Evolutionary conservation across 2,329 filamentous ascomycete species (phyloP).

Genomic region (Talaromyces sp.): DNA sequence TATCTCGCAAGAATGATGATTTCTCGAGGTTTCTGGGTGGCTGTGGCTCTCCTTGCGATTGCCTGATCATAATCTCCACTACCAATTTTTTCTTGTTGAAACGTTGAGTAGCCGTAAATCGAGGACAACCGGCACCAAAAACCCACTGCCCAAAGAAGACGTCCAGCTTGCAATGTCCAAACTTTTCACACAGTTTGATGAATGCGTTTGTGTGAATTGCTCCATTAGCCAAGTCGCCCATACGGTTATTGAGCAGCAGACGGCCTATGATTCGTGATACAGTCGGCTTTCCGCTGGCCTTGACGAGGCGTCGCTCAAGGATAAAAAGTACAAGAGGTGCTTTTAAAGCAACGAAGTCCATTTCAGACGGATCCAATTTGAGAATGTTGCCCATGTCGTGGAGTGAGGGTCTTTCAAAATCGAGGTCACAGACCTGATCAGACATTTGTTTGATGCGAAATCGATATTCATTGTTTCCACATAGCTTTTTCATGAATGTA

Average conservation of each 20-base stretch:
- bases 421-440: conserved; percentile 74
- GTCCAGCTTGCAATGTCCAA: conserved; percentile 80
- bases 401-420: conserved; percentile 76
- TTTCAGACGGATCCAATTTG: conserved; percentile 75
- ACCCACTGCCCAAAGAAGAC: conserved; percentile 94
- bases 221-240: conserved; percentile 65
- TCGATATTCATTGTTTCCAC: conserved; percentile 90
- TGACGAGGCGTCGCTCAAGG: conserved; percentile 82
- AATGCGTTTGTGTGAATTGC: conserved; percentile 73
- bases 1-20: conserved; percentile 73
- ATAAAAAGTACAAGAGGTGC: conserved; percentile 89
- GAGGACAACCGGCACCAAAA: conserved; percentile 77
- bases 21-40: conserved; percentile 59
- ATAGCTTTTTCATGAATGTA: conserved; percentile 81
- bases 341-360: conserved; percentile 86
- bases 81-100: conserved; percentile 98
- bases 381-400: conserved; percentile 72
- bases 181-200: conserved; percentile 77
- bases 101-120: conserved; percentile 76
- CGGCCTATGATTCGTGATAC: conserved; percentile 80
- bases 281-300: conserved; percentile 77
- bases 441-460: conserved; percentile 82
- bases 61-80: conserved; percentile 83
- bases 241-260: conserved; percentile 79
- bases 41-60: conserved; percentile 60